Evolutionary conservation across 2,329 filamentous ascomycete species (phyloP).

Genomic region (Colletotrichum orchidophilum): DNA sequence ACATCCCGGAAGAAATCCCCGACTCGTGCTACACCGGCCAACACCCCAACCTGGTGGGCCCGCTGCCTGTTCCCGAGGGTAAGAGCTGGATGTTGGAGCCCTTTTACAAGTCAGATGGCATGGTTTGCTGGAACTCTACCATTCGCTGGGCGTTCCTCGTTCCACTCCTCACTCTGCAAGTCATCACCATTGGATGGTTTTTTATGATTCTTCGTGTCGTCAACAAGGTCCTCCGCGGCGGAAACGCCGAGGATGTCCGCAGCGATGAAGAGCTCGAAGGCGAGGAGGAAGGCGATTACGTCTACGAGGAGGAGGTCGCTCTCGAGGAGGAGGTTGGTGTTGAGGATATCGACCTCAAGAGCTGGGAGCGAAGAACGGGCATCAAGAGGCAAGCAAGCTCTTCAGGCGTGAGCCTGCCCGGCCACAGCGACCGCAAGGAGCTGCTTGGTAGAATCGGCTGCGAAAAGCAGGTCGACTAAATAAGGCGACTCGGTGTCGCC

Average conservation of each 20-base stretch:
- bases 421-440: conserved; percentile 82
- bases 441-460: conserved; percentile 84
- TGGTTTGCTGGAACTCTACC: conserved; percentile 80
- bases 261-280: conserved; percentile 86
- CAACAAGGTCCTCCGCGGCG: conserved; percentile 79
- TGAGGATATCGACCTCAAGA: conserved; percentile 73
- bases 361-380: conserved; percentile 67
- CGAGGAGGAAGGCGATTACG: conserved; percentile 69
- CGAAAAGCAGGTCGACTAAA: conserved; percentile 73
- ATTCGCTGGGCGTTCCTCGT: conserved; percentile 82
- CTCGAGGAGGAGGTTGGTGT: conserved; percentile 81
- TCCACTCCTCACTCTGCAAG: conserved; percentile 80
- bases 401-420: conserved; percentile 72
- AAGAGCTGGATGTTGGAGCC: conserved; percentile 76
- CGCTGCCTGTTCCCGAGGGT: conserved; percentile 58
- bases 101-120: conserved; percentile 74
- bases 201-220: conserved; percentile 87
- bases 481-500: not conserved
- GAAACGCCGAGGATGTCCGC: conserved; percentile 82
- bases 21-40: conserved; percentile 77
- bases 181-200: conserved; percentile 88
- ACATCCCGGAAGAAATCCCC: conserved; percentile 69
- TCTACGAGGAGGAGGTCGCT: conserved; percentile 64
- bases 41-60: conserved; percentile 63
- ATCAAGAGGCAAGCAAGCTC: conserved; percentile 63